phyloP scores from a whole-genome alignment of 163 green algal species.

The Scenedesmus sp. region DNA sequence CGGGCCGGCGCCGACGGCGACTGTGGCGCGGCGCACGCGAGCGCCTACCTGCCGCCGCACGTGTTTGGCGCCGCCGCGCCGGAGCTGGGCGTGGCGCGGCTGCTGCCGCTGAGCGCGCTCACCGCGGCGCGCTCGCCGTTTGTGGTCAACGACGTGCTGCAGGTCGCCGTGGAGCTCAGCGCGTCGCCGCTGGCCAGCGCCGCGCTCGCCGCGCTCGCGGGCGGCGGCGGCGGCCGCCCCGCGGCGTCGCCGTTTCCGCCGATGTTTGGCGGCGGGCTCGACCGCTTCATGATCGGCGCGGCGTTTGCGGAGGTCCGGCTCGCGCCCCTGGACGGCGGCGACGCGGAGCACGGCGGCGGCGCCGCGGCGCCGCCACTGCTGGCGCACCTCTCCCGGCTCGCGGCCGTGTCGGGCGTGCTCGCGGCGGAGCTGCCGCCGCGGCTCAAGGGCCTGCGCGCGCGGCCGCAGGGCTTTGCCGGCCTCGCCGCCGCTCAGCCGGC shows the following conservation, averaged over 20 bases:
- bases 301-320: slow-evolving; percentile 26
- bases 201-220: slow-evolving; percentile 2
- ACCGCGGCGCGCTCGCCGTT: neutral
- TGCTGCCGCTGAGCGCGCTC: slow-evolving; percentile 18
- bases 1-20: neutral
- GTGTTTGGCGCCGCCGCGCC: neutral
- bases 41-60: slow-evolving; percentile 14
- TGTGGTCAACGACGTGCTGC: slow-evolving; percentile 16
- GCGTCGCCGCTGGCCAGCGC: neutral
- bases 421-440: neutral
- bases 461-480: slow-evolving; percentile 17
- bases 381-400: neutral
- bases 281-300: slow-evolving; percentile 17
- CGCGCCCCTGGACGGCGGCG: neutral
- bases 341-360: no score
- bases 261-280: slow-evolving; percentile 20
- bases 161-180: slow-evolving; percentile 17
- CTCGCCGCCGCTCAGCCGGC: slow-evolving; percentile 14
- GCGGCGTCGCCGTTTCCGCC: neutral
- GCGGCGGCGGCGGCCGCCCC: no score
- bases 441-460: slow-evolving; percentile 14
- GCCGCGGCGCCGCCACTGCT: no score
- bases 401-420: neutral
- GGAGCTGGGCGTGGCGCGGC: neutral
- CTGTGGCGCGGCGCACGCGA: neutral